Conservation (phyloP, 495 filamentous ascomycete species). For the Penicillium antarcticum region DNA sequence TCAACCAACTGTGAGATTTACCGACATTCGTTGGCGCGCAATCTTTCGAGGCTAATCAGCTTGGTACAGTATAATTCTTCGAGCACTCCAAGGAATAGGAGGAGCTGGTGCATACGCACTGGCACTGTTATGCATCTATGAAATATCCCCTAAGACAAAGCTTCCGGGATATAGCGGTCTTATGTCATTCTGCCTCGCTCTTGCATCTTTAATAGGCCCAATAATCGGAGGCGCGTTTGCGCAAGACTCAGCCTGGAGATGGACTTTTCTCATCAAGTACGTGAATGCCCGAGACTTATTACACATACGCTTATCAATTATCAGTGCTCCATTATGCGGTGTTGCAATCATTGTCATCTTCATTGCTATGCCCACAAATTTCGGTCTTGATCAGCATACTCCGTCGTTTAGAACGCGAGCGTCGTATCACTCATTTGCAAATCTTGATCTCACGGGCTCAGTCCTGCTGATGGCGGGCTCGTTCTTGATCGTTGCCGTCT, state of each 20-base stretch:
- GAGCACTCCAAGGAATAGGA: slow-evolving; percentile 56
- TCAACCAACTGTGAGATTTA: slow-evolving; percentile 48
- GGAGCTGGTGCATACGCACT: slow-evolving; percentile 52
- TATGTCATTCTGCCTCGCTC: slow-evolving; percentile 43
- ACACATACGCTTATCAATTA: neutral
- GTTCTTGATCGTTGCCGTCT: slow-evolving; percentile 53
- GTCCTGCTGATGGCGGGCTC: slow-evolving; percentile 51
- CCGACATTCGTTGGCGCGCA: too few species aligned
- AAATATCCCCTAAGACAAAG: slow-evolving; percentile 48
- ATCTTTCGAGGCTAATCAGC: neutral
- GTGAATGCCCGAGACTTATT: neutral
- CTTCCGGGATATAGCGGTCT: slow-evolving; percentile 44
- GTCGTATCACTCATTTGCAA: slow-evolving; percentile 25
- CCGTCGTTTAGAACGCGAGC: slow-evolving; percentile 27
- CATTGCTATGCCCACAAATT: slow-evolving; percentile 27
- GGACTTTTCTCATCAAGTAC: slow-evolving; percentile 63
- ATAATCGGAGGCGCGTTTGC: slow-evolving; percentile 62
- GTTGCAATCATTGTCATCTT: slow-evolving; percentile 18
- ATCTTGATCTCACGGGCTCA: slow-evolving; percentile 57
- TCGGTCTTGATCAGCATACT: slow-evolving; percentile 25
- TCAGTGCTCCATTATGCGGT: slow-evolving; percentile 19
- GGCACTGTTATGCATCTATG: slow-evolving; percentile 42
- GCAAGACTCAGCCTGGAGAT: slow-evolving; percentile 52
- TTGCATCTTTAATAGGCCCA: slow-evolving; percentile 42
- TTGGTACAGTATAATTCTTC: slow-evolving; percentile 44